Evolutionary conservation across 164 flowering plant genomes (phyloP).

Genomic region (Magnolia kwangsiensis): DNA sequence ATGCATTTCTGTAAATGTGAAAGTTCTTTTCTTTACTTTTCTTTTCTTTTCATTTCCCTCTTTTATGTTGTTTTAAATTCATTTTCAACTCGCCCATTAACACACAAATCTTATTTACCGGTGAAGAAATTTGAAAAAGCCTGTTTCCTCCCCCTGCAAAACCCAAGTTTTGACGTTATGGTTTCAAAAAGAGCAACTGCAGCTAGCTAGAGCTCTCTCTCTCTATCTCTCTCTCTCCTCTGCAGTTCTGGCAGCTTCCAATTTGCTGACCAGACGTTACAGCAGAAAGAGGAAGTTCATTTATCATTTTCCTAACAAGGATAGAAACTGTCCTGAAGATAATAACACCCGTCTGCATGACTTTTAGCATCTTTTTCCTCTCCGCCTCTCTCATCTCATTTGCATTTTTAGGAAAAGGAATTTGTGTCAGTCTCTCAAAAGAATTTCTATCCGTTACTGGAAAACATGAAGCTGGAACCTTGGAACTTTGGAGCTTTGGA

Average conservation of each 20-base stretch:
- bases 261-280: slow-evolving; percentile 22
- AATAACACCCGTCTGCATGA: slow-evolving; percentile 8
- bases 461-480: slow-evolving; percentile 2
- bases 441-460: slow-evolving; percentile 2
- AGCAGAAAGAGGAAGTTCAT: slow-evolving; percentile 11
- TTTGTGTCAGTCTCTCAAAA: slow-evolving; percentile 3
- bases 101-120: background rate
- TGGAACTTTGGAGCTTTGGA: slow-evolving; percentile 19
- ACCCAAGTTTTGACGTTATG: background rate
- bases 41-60: background rate
- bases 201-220: background rate
- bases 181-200: background rate
- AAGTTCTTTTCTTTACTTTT: too few species aligned
- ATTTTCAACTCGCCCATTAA: background rate
- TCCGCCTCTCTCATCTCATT: slow-evolving; percentile 5
- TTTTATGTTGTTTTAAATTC: background rate
- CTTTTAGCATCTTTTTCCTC: slow-evolving; percentile 12
- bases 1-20: too few species aligned
- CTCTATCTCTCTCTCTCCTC: background rate
- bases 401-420: slow-evolving; percentile 6
- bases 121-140: background rate
- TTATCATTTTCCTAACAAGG: slow-evolving; percentile 4
- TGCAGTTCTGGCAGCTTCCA: slow-evolving; percentile 5
- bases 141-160: background rate
- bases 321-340: slow-evolving; percentile 5